Evolutionary conservation across 2,329 filamentous ascomycete species (phyloP), one percentile per base, ranked within the genome.

Genomic region (Neofusicoccum umdonicola): DNA sequence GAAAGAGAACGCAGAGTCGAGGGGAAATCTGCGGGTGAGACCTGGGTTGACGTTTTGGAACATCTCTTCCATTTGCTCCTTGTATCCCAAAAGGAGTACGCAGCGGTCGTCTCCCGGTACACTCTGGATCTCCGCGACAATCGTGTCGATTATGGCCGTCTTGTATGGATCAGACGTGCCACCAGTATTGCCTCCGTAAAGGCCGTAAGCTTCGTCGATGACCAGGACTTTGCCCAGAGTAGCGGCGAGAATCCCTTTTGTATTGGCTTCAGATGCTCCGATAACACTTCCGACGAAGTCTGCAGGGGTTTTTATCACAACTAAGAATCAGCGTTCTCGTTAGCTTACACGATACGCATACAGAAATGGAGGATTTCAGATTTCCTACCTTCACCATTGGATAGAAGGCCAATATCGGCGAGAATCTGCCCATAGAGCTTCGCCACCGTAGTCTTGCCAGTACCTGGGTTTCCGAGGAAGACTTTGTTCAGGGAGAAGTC

Each of bases 121-220:
- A 66, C 84, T 89, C 66, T 93, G 90, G 0, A 93, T 84, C 68
- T 91, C 87, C 0, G 88, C 87, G 0, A 92, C 90, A 12, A 92
- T 87, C 0, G 88, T 92, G 68, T 93, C 90, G 3, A 92, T 82
- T 1, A 91, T 88, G 0, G 86, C 88, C 0, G 80, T 83, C 71
- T 86, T 89, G 77, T 77, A 92, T 0, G 67, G 65, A 68, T 87
- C 83, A 1, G 76, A 72, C 13, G 79, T 67, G 0, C 62, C 58
- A 0, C 69, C 70, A 0, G 71, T 73, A 6, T 73, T 72, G 0
- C 78, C 79, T 1, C 77, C 74, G 51, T 82, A 84, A 0, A 94
- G 80, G 39, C 87, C 86, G 67, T 94, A 93, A 0, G 90, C 90
- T 71, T 95, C 91, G 67, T 94, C 91, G 2, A 94, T 92, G 13